A percentile compares a stretch with the other conserved stretches of the same genome.
These are phyloP conservation scores for Musa balbisiana DNA, from an alignment of 202 grass and related monocot genomes.

Conservation along the genomic window DNA sequence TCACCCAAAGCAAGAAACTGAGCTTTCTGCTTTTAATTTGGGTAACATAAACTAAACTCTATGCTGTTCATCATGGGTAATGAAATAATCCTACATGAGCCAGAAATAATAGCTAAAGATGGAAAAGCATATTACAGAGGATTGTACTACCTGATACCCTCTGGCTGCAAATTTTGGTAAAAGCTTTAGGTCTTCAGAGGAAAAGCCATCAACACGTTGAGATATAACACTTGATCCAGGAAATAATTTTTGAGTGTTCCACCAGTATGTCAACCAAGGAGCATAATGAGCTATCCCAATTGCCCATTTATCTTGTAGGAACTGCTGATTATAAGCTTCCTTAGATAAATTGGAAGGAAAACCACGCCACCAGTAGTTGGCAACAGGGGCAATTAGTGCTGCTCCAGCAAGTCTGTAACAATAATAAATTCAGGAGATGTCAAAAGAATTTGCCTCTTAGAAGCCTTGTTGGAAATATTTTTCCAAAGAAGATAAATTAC, in stretches of 20 bases:
- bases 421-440: neutral
- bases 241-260: conserved; percentile 85
- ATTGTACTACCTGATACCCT: conserved; percentile 4
- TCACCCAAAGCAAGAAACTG: neutral
- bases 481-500: neutral
- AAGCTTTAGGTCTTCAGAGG: conserved; percentile 9
- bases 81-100: neutral
- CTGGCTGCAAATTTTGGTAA: conserved; percentile 1
- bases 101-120: neutral
- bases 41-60: neutral
- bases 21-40: neutral
- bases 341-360: conserved; percentile 53
- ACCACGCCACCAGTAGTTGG: conserved; percentile 91
- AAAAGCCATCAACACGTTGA: conserved; percentile 22
- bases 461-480: neutral
- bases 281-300: conserved; percentile 68
- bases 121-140: neutral
- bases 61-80: neutral
- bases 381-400: conserved; percentile 58
- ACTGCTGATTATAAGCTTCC: conserved; percentile 58
- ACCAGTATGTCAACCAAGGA: conserved; percentile 80
- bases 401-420: conserved; percentile 56
- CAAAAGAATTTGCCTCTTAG: neutral
- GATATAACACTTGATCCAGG: conserved; percentile 64
- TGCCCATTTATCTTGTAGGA: conserved; percentile 65